A percentile compares a stretch with the other conserved stretches of the same genome.
These are phyloP conservation scores for Suzukiozyma palmioleophila DNA, from an alignment of 1,139 yeast species.

Conservation along the genomic window DNA sequence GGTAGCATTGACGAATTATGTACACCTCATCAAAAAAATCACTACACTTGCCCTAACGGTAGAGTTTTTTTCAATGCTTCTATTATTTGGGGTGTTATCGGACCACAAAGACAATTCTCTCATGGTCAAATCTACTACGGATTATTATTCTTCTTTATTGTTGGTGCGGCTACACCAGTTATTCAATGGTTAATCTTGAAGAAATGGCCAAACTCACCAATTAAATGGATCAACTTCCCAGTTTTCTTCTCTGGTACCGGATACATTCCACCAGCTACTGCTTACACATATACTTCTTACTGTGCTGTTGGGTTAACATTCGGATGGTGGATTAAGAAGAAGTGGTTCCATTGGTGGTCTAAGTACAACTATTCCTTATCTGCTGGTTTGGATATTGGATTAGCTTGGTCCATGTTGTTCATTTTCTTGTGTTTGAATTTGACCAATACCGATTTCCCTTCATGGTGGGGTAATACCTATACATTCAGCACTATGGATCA, in stretches of 20 bases:
- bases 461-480: constrained; percentile 38
- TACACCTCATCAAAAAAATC: constrained; percentile 32
- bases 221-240: constrained; percentile 45
- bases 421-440: constrained; percentile 35
- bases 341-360: constrained; percentile 44
- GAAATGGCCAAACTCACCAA: constrained; percentile 36
- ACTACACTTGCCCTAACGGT: constrained; percentile 43
- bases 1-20: constrained; percentile 47
- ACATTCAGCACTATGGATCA: constrained; percentile 2
- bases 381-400: constrained; percentile 41
- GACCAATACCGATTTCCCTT: constrained; percentile 21
- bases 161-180: constrained; percentile 35
- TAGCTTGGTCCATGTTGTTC: constrained; percentile 38
- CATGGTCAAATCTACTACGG: constrained; percentile 36
- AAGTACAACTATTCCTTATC: constrained; percentile 40
- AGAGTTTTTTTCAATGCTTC: constrained; percentile 43
- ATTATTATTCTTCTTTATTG: constrained; percentile 37
- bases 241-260: constrained; percentile 47
- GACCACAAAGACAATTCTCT: constrained; percentile 37
- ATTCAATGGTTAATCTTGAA: constrained; percentile 32
- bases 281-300: constrained; percentile 39
- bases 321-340: constrained; percentile 29
- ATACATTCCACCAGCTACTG: constrained; percentile 45
- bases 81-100: constrained; percentile 47
- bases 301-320: constrained; percentile 31